A percentile compares a stretch with the other conserved stretches of the same genome.
Evolutionary conservation across 148 eudicot species (phyloP).

Genomic region (Cornus florida): DNA sequence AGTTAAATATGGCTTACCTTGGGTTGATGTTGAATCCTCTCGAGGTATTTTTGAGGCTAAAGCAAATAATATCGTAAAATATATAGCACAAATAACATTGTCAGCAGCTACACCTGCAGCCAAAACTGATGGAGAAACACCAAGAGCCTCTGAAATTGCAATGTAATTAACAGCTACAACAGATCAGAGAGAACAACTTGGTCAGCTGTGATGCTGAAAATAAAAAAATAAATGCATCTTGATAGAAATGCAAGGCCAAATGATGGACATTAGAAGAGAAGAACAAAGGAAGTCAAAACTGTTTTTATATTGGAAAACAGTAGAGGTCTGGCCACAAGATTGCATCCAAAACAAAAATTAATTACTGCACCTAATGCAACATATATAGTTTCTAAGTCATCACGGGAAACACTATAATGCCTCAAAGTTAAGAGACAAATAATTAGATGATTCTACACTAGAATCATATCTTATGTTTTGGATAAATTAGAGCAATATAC

Average conservation of each 20-base stretch:
- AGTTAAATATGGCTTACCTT: slow-evolving; percentile 38
- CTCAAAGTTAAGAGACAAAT: not conserved
- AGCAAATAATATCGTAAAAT: slow-evolving; percentile 76
- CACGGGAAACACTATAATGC: not conserved
- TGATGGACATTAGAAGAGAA: not conserved
- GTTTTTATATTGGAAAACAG: no score
- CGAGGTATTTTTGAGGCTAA: slow-evolving; percentile 79
- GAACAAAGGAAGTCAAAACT: not conserved
- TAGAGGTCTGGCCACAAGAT: no score
- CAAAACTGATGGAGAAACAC: slow-evolving; percentile 78
- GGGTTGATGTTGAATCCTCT: slow-evolving; percentile 48
- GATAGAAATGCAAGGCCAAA: not conserved
- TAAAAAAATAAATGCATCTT: not conserved
- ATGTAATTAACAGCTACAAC: slow-evolving; percentile 86
- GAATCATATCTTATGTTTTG: not conserved
- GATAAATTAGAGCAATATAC: no score
- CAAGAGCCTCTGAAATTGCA: slow-evolving; percentile 79
- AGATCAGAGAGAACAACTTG: slow-evolving; percentile 20
- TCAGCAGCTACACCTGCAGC: slow-evolving; percentile 97
- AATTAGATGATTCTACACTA: not conserved
- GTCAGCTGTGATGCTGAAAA: slow-evolving; percentile 13
- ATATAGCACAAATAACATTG: slow-evolving; percentile 87
- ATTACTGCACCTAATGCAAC: no score
- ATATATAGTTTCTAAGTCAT: no score
- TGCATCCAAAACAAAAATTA: no score